These are phyloP conservation scores for Pulveroboletus sp. DNA, from an alignment of 768 basidiomycete species.

Conservation along the genomic window DNA sequence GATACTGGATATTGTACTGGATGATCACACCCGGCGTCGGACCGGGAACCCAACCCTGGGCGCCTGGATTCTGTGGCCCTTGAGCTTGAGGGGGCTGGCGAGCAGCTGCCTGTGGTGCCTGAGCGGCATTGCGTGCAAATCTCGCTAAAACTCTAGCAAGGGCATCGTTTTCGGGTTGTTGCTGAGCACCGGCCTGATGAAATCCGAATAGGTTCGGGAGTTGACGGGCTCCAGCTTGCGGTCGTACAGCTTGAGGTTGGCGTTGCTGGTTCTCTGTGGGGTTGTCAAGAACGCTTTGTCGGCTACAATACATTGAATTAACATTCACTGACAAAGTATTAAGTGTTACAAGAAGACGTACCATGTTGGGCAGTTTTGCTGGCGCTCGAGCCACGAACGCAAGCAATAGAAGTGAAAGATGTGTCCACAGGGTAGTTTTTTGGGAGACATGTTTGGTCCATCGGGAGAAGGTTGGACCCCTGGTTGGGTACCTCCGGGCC, in stretches of 20 bases:
- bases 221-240: conserved; percentile 28
- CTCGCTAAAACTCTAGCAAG: conserved; percentile 40
- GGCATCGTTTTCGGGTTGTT: conserved; percentile 36
- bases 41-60: conserved; percentile 33
- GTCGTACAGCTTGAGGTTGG: conserved; percentile 22
- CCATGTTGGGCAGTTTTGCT: conserved; percentile 99
- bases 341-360: conserved; percentile 34
- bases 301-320: conserved; percentile 38
- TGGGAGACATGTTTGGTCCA: conserved; percentile 92
- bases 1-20: conserved; percentile 63
- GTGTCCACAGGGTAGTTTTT: conserved; percentile 95
- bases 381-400: conserved; percentile 94
- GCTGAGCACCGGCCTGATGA: conserved; percentile 29
- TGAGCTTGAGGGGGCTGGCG: conserved; percentile 29
- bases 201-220: conserved; percentile 28
- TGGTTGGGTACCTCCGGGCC: conserved; percentile 20
- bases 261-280: conserved; percentile 31
- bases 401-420: conserved; percentile 98
- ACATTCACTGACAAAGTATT: conserved; percentile 2
- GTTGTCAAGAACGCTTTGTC: conserved; percentile 69
- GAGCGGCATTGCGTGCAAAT: conserved; percentile 50
- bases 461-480: conserved; percentile 35
- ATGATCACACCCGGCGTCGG: conserved; percentile 48
- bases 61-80: conserved; percentile 30
- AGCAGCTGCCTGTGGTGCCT: conserved; percentile 33